phyloP scores from a whole-genome alignment of 2,329 filamentous ascomycete species.

The Trichothecium sympodiale region DNA sequence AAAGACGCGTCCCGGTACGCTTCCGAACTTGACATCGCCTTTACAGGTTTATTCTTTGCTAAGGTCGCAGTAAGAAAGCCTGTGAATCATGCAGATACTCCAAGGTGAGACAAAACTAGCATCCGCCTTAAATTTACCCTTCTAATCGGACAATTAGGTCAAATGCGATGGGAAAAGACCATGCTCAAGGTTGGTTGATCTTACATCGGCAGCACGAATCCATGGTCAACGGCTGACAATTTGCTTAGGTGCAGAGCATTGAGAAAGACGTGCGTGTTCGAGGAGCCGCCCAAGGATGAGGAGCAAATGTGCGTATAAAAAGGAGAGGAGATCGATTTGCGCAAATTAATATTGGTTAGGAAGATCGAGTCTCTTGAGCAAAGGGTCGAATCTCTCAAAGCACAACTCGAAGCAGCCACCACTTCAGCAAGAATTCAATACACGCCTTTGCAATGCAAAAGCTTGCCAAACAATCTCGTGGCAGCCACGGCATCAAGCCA shows the following conservation, averaged over 20 bases:
- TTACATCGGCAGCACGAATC: neutral
- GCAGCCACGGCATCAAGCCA: neutral
- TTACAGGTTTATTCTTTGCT: neutral
- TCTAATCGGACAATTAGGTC: slow-evolving; percentile 5
- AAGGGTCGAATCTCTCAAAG: slow-evolving; percentile 6
- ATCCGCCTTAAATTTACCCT: neutral
- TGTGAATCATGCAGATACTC: slow-evolving; percentile 15
- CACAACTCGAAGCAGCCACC: slow-evolving; percentile 2
- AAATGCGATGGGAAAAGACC: slow-evolving; percentile 14
- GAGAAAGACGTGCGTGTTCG: slow-evolving; percentile 12
- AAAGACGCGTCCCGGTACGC: slow-evolving; percentile 12
- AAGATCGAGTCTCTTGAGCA: slow-evolving; percentile 11
- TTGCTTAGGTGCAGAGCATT: slow-evolving; percentile 10
- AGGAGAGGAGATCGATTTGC: too few relatives aligned
- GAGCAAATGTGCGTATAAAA: slow-evolving; percentile 12
- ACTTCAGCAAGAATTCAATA: neutral
- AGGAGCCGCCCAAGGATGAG: slow-evolving; percentile 11
- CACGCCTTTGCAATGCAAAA: neutral
- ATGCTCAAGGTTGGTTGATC: slow-evolving; percentile 13
- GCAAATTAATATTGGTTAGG: slow-evolving; percentile 2
- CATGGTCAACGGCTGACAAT: slow-evolving; percentile 2
- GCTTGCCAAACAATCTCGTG: neutral
- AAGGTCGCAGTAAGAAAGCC: slow-evolving; percentile 11
- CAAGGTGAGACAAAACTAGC: slow-evolving; percentile 12
- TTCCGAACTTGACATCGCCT: too few relatives aligned